Base-by-base conservation (phyloP, 2,329 filamentous ascomycete species). In the Epichloe uncinata region DNA sequence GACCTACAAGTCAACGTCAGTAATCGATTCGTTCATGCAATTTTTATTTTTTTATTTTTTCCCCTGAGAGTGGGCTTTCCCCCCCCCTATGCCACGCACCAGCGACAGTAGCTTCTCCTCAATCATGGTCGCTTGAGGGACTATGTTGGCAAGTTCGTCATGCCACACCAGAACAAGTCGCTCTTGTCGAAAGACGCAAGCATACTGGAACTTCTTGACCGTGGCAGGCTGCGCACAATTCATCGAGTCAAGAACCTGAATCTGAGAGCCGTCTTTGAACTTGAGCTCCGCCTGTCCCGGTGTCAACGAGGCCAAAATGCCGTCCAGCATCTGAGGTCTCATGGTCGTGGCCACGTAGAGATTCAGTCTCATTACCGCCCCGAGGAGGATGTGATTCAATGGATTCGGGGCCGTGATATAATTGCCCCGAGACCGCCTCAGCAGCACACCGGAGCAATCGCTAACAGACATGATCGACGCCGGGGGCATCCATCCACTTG, bases 311-410 rank as follows among this genome's bases (percentile, higher is more conserved):
- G 63, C 60, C 52, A 73, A 64, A 36, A 75, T 69, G 15, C 68
- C 68, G 18, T 68, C 64, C 30, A 71, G 70, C 50, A 72, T 71
- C 43, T 73, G 66, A 2, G 70, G 70, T 9, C 66, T 68, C 69
- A 76, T 73, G 9, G 73, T 75, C 51, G 74, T 64, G 13, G 70
- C 71, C 35, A 73, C 70, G 15, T 65, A 62, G 18, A 70, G 63
- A 53, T 73, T 73, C 50, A 75, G 64, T 47, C 65, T 66, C 48
- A 67, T 65, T 6, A 72, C 66, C 7, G 72, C 69, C 4, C 58
- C 65, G 11, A 71, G 56, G 8, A 75, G 61, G 9, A 64, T 55
- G 15, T 61, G 61, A 46, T 68, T 60, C 11, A 71, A 52, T 5
- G 60, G 57, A 22, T 66, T 59, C 0, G 72, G 72, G 42, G 69